Base-by-base conservation (phyloP, 495 filamentous ascomycete species). In the Hypoxylon fuscum region DNA sequence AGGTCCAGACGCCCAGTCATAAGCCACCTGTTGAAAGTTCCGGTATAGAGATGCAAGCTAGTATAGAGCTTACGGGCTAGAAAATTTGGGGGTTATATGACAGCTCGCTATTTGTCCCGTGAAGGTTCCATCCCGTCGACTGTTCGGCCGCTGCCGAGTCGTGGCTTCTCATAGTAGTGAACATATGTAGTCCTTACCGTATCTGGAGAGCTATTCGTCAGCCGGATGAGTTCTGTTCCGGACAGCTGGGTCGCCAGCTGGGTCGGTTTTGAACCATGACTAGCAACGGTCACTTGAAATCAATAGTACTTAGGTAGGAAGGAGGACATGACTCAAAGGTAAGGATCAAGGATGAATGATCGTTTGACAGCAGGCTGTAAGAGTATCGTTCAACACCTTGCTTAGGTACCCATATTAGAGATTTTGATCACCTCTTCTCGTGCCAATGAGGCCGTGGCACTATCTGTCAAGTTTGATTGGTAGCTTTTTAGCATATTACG, bases 101-200 rank as follows among this genome's bases (percentile, higher is more conserved):
- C 55, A 60, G 51, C 46, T 18, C 43, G 22, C 38, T 7, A 44
- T 27, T 41, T 41, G 14, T 8, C 12, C 45, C 14, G 55, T 43
- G 25, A 22, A 23, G 17, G 25, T 20, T 43, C 47, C 52, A 20
- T 43, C 27, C 51, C 48, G 53, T 57, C 23, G 25, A 40, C 14
- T 42, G 11, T 4, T 44, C 62, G 56, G 34, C 15, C 9, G 10
- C n/a, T 9, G 41, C 53, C 62, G 62, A 66, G 62, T 53, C 62
- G 57, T 66, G 46, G 10, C 23, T 8, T 42, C 9, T 8, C 25
- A 27, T 4, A 8, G 25, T 31, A 7, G 1, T 40, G 2, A 20
- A 5, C 1, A 29, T 21, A n/a, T 40, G 32, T 18, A 32, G 42
- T 45, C 25, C 15, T 15, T 47, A 23, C 48, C 42, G 20, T 53